Evolutionary conservation across 108 stramenopile species (phyloP).

Genomic region (Skeletonema potamos): DNA sequence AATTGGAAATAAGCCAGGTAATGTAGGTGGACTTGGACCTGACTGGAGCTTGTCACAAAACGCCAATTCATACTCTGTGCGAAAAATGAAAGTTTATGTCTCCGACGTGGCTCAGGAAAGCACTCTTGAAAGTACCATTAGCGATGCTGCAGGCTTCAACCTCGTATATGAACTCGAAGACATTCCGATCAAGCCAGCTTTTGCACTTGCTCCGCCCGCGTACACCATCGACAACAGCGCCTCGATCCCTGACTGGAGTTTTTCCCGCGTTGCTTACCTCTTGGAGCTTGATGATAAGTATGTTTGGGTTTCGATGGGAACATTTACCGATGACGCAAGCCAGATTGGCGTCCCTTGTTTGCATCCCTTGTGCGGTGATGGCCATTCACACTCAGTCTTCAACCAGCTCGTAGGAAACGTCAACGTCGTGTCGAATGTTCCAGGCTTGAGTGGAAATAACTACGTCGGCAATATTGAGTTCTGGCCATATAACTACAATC

Average conservation of each 20-base stretch:
- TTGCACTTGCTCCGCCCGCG: neutral
- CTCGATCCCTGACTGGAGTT: neutral
- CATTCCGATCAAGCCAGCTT: neutral
- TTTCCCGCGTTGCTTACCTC: neutral
- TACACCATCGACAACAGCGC: neutral
- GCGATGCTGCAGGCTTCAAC: neutral
- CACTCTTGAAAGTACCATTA: neutral
- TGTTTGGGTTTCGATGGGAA: slow-evolving; percentile 3
- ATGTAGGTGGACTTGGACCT: neutral
- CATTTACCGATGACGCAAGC: neutral
- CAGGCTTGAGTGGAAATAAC: neutral
- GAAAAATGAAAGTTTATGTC: neutral
- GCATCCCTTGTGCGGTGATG: neutral
- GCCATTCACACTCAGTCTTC: neutral
- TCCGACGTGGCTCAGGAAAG: neutral
- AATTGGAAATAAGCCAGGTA: slow-evolving; percentile 4
- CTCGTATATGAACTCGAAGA: neutral
- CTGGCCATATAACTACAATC: neutral
- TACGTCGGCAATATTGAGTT: neutral
- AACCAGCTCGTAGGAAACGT: neutral
- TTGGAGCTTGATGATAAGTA: neutral
- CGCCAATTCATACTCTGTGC: neutral
- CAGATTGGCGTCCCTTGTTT: neutral
- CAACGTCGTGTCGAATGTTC: neutral
- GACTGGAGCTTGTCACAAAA: slow-evolving; percentile 1